Base-by-base conservation (phyloP, 2,329 filamentous ascomycete species). In the Pseudopithomyces chartarum region DNA sequence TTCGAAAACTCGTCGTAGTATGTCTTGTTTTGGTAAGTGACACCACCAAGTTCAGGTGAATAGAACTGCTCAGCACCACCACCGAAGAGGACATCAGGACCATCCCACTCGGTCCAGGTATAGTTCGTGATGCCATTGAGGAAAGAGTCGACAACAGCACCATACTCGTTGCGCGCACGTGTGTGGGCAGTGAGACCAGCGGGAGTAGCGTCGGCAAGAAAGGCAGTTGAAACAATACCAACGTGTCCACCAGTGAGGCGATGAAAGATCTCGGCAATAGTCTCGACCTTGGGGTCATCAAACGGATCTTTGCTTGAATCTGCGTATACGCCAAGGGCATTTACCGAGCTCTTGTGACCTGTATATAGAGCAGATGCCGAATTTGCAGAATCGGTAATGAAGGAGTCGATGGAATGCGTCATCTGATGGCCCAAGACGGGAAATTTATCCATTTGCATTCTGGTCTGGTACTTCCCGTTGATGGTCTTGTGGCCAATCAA, bases 361-460 rank as follows among this genome's bases (percentile, higher is more conserved):
- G 85, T 87, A 79, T 94, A 95, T 17, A 95, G 81, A 15, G 91
- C 90, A 42, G 89, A 91, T 3, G 91, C 91, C 5, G 89, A 92
- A 78, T 95, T 95, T 76, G 91, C 91, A 58, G 88, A 91, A 75
- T 95, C 91, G 36, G 91, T 95, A 71, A 95, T 94, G 81, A 90
- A 94, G 48, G 82, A 87, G 78, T 94, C 90, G 70, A 95, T 86
- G 1, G 90, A 93, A 77, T 94, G 90, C 11, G 91, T 93, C 84
- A 95, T 94, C 78, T 94, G 91, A 74, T 96, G 91, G 19, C 91
- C 91, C 11, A 94, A 73, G n/a, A 93, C 85, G 2, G 91, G 91
- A 77, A 95, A 95, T 70, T 92, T 84, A 79, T 96, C 91, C 80
- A 96, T 82, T 69, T 86, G 83, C 83, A 96, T 84, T 55, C 82